These are phyloP conservation scores for Epichloe amarillans DNA, from an alignment of 2,329 filamentous ascomycete genomes.

Conservation along the genomic window DNA sequence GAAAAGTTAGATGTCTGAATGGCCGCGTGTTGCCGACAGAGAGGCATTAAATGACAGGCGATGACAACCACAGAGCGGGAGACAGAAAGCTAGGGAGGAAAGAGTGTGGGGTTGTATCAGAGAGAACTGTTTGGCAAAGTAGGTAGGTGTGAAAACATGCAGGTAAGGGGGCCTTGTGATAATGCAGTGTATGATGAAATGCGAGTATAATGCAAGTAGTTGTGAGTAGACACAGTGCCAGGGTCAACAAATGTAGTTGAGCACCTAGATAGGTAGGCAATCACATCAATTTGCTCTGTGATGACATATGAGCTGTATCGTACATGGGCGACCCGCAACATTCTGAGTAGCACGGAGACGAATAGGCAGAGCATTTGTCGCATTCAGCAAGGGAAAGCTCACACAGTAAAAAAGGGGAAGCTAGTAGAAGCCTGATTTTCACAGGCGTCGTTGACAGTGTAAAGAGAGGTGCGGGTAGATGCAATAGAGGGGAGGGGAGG, in stretches of 20 bases:
- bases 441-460: not conserved
- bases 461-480: constrained; percentile 2
- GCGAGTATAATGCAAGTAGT: constrained; percentile 1
- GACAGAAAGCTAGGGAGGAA: constrained; percentile 9
- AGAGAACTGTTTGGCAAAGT: constrained; percentile 5
- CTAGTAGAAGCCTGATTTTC: not conserved
- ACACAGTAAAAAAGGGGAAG: not conserved
- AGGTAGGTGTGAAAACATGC: constrained; percentile 3
- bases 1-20: constrained; percentile 26
- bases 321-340: not conserved
- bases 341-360: not conserved
- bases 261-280: not conserved
- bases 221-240: not conserved
- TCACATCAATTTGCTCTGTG: constrained; percentile 1
- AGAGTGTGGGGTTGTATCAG: constrained; percentile 13
- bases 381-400: not conserved
- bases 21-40: not conserved
- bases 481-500: constrained; percentile 6
- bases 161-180: constrained; percentile 5
- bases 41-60: constrained; percentile 1
- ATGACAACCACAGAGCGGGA: constrained; percentile 1
- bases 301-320: not conserved
- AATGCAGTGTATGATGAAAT: constrained; percentile 6
- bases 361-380: not conserved
- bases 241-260: not conserved